phyloP scores from a whole-genome alignment of 176 grass and related monocot species.

The Paspalum vaginatum region DNA sequence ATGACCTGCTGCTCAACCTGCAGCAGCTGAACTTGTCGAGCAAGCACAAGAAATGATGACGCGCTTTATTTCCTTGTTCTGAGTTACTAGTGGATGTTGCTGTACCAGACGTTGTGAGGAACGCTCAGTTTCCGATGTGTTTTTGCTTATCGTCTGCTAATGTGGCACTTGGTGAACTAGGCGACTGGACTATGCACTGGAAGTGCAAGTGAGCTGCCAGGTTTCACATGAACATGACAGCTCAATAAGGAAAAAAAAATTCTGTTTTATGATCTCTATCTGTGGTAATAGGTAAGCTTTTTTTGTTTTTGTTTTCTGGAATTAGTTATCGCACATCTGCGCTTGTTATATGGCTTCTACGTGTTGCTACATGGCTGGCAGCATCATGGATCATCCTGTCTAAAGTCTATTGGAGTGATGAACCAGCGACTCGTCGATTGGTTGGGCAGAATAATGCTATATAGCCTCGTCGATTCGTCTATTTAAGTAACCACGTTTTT shows the following conservation, averaged over 20 bases:
- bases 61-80: neutral
- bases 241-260: conserved; percentile 17
- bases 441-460: too few species aligned
- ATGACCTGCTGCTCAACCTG: conserved; percentile 79
- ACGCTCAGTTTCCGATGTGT: neutral
- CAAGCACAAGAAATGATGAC: conserved; percentile 54
- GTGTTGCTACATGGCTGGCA: too few species aligned
- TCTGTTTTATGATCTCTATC: too few species aligned
- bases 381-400: too few species aligned
- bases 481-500: too few species aligned
- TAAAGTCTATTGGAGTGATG: too few species aligned
- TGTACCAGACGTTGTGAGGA: neutral
- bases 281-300: too few species aligned
- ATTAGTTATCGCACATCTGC: too few species aligned
- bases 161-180: neutral
- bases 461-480: too few species aligned
- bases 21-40: conserved; percentile 46
- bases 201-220: neutral
- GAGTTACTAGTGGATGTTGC: neutral
- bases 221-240: neutral
- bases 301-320: too few species aligned
- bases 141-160: neutral
- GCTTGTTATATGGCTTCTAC: too few species aligned
- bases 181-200: neutral
- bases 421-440: too few species aligned